These are phyloP conservation scores for Erodium moschatum DNA, from an alignment of 441 rosid species.

Conservation along the genomic window DNA sequence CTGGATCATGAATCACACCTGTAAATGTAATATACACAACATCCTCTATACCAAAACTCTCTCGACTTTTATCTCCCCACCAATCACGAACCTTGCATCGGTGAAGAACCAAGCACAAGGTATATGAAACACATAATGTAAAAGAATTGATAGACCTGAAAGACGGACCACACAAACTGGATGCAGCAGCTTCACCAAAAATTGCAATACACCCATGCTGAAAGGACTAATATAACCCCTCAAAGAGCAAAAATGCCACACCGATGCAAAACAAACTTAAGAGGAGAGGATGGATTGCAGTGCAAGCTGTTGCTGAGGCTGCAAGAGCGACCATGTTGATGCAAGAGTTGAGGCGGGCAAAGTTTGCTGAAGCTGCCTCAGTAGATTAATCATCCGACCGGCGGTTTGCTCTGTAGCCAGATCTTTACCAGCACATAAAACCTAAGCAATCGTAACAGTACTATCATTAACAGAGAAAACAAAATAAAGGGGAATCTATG, in stretches of 20 bases:
- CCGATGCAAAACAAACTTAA: conserved; percentile 21
- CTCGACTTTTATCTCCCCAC: not conserved
- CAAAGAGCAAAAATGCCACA: too few relatives aligned
- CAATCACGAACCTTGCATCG: not conserved
- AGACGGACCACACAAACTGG: not conserved
- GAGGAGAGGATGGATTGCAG: conserved; percentile 81
- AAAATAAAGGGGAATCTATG: not conserved
- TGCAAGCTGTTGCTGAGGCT: conserved; percentile 88
- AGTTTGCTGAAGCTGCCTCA: conserved; percentile 84
- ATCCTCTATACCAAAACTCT: not conserved
- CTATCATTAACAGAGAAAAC: not conserved
- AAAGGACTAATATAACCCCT: too few relatives aligned
- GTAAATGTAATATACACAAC: not conserved
- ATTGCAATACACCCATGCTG: too few relatives aligned
- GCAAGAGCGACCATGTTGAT: conserved; percentile 77
- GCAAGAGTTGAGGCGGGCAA: conserved; percentile 78
- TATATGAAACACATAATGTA: not conserved
- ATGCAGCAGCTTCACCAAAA: conserved; percentile 1
- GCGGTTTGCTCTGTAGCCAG: conserved; percentile 74
- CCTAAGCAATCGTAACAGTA: conserved; percentile 25
- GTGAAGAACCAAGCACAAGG: not conserved
- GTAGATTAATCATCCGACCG: conserved; percentile 61
- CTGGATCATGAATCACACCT: too few relatives aligned
- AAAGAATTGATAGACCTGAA: not conserved
- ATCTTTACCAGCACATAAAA: conserved; percentile 66